Conservation (phyloP, 2,329 filamentous ascomycete species). For the Stagonosporopsis vannaccii region DNA sequence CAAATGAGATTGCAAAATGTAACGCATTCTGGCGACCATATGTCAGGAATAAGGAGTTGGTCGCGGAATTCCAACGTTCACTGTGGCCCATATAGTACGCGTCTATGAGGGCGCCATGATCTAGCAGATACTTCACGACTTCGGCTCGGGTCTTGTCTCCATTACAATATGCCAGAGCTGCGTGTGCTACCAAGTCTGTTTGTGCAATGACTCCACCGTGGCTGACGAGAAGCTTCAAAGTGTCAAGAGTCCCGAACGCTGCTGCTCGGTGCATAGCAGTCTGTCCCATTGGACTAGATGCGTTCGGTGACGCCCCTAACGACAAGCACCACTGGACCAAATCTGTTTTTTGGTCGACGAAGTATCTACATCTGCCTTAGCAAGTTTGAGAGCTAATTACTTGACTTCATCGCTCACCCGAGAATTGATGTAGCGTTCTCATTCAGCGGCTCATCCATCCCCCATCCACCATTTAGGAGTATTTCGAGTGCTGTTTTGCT, state of each 20-base stretch:
- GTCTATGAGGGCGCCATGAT: background rate
- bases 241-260: background rate
- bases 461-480: background rate
- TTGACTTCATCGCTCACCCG: background rate
- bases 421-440: background rate
- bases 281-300: background rate
- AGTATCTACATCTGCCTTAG: background rate
- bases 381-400: background rate
- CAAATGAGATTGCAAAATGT: background rate
- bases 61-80: background rate
- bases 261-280: conserved; percentile 3
- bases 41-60: background rate
- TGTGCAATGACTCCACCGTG: background rate
- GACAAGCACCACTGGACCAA: background rate
- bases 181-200: conserved; percentile 2
- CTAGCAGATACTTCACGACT: background rate
- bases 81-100: conserved; percentile 3
- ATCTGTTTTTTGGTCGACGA: background rate
- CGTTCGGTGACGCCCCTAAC: conserved; percentile 1
- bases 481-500: background rate
- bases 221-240: background rate
- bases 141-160: background rate
- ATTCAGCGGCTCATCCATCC: background rate
- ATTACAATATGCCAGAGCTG: background rate
- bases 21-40: conserved; percentile 1